Percentiles rank a stretch among this genome's conserved stretches.
Conservation (phyloP, 495 filamentous ascomycete genomes). For the Neurospora sp. region DNA sequence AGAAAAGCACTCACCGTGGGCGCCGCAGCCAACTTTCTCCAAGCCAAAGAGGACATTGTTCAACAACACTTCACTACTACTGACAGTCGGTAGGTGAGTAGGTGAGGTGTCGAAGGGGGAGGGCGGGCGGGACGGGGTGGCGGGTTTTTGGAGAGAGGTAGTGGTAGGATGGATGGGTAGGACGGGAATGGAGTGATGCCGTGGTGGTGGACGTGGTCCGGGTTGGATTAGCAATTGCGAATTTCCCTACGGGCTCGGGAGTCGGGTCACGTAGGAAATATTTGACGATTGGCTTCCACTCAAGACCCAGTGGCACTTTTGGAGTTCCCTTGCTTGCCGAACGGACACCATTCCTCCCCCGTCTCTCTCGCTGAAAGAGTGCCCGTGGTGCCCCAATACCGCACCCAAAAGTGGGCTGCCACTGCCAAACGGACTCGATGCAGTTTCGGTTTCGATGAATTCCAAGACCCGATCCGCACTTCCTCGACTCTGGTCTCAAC, state of each 20-base stretch:
- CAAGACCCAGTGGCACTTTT: not conserved
- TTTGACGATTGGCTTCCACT: slow-evolving; percentile 7
- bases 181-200: not conserved
- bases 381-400: not conserved
- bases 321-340: not conserved
- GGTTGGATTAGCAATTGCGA: not conserved
- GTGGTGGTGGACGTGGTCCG: not conserved
- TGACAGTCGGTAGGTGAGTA: not conserved
- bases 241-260: not conserved
- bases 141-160: slow-evolving; percentile 12
- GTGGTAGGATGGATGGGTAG: not conserved
- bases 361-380: not conserved
- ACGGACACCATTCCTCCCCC: not conserved
- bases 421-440: not conserved
- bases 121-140: slow-evolving; percentile 5
- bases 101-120: slow-evolving; percentile 11
- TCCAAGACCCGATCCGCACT: slow-evolving; percentile 14
- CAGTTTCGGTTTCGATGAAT: slow-evolving; percentile 5
- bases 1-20: slow-evolving; percentile 30
- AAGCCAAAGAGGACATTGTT: slow-evolving; percentile 43
- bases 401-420: not conserved
- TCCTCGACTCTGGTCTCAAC: slow-evolving; percentile 2
- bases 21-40: slow-evolving; percentile 36
- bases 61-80: slow-evolving; percentile 8
- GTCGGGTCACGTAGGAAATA: slow-evolving; percentile 10